Evolutionary conservation across 768 basidiomycete species (phyloP).

Genomic region (Mycena albidolilacea): DNA sequence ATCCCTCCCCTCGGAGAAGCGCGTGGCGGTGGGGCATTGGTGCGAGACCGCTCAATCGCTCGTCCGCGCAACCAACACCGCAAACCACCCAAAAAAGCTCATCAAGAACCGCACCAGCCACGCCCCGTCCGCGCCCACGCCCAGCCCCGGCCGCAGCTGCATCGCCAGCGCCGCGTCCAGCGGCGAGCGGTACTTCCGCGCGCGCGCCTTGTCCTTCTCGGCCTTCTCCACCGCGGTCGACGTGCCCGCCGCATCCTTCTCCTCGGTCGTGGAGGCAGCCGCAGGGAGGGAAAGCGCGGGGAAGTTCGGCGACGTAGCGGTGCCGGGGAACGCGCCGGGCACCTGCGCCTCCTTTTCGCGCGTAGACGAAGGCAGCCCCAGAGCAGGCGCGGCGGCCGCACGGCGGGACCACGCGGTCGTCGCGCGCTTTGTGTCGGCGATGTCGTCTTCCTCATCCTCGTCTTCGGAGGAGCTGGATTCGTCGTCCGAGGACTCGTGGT

Average conservation of each 20-base stretch:
- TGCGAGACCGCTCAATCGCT: conserved; percentile 30
- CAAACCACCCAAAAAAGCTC: conserved; percentile 85
- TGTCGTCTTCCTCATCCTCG: not conserved
- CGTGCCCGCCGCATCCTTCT: not conserved
- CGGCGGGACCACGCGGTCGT: conserved; percentile 56
- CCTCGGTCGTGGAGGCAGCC: not conserved
- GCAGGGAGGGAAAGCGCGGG: not conserved
- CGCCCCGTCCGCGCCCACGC: conserved; percentile 79
- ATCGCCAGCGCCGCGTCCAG: conserved; percentile 82
- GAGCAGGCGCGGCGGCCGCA: conserved; percentile 58
- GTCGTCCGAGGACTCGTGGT: not conserved
- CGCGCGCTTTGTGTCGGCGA: conserved; percentile 37
- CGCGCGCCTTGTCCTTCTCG: conserved; percentile 27
- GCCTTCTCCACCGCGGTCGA: conserved; percentile 16
- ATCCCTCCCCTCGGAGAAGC: not conserved
- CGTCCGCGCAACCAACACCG: conserved; percentile 66
- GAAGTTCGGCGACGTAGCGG: not conserved
- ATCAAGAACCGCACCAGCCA: conserved; percentile 88
- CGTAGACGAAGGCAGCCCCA: conserved; percentile 49
- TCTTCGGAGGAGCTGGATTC: no score
- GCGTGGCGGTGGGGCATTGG: no score
- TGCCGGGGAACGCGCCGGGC: conserved; percentile 38
- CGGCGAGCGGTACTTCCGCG: conserved; percentile 55
- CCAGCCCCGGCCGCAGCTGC: conserved; percentile 83
- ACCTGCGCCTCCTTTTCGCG: conserved; percentile 26